A percentile compares a stretch with the other conserved stretches of the same genome.
Conservation (phyloP, 495 filamentous ascomycete genomes). For the Neurospora cerealis region DNA sequence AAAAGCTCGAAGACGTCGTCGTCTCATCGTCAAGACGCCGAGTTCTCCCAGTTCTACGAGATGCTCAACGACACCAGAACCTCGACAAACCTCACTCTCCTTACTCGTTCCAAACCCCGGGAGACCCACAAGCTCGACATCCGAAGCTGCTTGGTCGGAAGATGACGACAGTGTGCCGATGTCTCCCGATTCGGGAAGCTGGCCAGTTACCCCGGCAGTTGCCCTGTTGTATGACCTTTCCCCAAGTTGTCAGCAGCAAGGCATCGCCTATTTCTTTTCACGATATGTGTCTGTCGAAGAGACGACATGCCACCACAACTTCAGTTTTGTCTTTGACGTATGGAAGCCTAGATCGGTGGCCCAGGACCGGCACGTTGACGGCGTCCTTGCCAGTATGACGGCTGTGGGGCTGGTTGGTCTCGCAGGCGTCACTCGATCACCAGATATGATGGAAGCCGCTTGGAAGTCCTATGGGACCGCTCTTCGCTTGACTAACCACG, state of each 20-base stretch:
- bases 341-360: constrained; percentile 23
- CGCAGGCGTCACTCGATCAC: constrained; percentile 30
- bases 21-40: constrained; percentile 6
- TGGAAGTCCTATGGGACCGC: constrained; percentile 39
- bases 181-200: constrained; percentile 26
- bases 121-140: constrained; percentile 6
- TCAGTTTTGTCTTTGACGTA: constrained; percentile 30
- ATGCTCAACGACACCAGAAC: constrained; percentile 18
- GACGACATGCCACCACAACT: constrained; percentile 27
- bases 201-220: constrained; percentile 24
- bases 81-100: constrained; percentile 7
- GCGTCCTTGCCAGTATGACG: constrained; percentile 33
- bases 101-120: constrained; percentile 10
- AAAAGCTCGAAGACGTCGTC: constrained; percentile 21
- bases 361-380: constrained; percentile 19
- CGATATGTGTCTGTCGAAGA: constrained; percentile 28
- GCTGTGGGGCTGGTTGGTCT: constrained; percentile 41
- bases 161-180: constrained; percentile 20
- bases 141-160: constrained; percentile 7
- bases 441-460: constrained; percentile 31
- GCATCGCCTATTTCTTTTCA: constrained; percentile 31
- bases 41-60: constrained; percentile 13
- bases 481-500: constrained; percentile 39
- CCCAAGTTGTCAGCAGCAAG: constrained; percentile 23
- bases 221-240: constrained; percentile 22